phyloP scores from a whole-genome alignment of 345 rosid genomes.

The Leavenworthia alabamica region DNA sequence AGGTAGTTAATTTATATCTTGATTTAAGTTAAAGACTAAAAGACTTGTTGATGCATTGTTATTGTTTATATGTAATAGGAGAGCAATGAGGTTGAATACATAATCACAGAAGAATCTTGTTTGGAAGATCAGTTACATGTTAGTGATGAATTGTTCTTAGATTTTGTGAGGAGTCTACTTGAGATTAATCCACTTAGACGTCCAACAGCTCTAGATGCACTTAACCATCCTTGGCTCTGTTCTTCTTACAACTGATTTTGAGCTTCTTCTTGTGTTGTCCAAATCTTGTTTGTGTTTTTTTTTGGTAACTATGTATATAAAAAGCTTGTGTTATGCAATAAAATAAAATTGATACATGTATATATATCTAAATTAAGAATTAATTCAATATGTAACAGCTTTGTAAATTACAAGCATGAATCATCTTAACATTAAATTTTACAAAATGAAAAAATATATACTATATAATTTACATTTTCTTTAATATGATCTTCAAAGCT shows the following conservation, averaged over 20 bases:
- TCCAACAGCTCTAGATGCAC: constrained; percentile 74
- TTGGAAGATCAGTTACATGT: constrained; percentile 58
- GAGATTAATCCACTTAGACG: constrained; percentile 74
- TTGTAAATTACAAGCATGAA: constrained; percentile 14
- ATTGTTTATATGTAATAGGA: constrained; percentile 43
- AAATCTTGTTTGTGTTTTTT: no score
- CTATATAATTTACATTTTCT: background rate
- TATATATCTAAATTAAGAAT: background rate
- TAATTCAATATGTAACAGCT: constrained; percentile 4
- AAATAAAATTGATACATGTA: background rate
- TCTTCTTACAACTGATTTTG: constrained; percentile 24
- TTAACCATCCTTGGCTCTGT: constrained; percentile 84
- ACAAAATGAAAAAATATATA: constrained; percentile 10
- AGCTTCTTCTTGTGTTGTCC: background rate
- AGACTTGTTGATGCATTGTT: background rate
- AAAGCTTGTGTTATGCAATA: background rate
- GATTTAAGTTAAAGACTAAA: background rate
- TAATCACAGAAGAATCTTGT: constrained; percentile 59
- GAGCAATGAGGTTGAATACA: constrained; percentile 63
- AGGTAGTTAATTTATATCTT: constrained; percentile 48
- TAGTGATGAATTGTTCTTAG: constrained; percentile 48
- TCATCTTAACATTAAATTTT: constrained; percentile 17
- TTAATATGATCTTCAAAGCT: constrained; percentile 27
- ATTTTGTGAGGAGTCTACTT: constrained; percentile 62
- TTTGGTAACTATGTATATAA: no score